Evolutionary conservation across 345 rosid genomes (phyloP).

Genomic region (Lenwebbia sp.): DNA sequence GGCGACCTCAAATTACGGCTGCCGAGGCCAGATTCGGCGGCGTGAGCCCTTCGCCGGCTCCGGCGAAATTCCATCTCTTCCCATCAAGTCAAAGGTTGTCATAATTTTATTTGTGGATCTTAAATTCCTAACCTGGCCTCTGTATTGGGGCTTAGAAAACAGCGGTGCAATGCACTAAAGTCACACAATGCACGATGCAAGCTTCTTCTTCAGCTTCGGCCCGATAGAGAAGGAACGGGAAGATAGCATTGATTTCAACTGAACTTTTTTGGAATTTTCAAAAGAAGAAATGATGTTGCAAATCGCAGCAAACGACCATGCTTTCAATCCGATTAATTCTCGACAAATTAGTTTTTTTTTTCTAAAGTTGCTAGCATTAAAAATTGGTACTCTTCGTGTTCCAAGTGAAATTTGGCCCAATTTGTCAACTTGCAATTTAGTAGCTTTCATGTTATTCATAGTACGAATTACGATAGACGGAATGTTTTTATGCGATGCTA

Average conservation of each 20-base stretch:
- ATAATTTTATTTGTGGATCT: neutral
- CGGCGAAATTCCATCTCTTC: neutral
- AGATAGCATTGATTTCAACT: neutral
- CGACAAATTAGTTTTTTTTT: neutral
- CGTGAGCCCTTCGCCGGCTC: too few relatives aligned
- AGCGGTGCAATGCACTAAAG: neutral
- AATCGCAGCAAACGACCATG: neutral
- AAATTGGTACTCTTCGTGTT: neutral
- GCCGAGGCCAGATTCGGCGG: too few relatives aligned
- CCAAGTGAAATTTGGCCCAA: neutral
- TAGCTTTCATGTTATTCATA: neutral
- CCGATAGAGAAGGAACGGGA: neutral
- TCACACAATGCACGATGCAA: neutral
- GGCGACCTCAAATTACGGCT: too few relatives aligned
- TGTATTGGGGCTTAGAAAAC: neutral
- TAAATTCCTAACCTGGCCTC: neutral
- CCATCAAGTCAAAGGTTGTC: neutral
- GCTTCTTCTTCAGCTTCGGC: neutral
- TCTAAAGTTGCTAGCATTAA: neutral
- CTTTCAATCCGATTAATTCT: too few relatives aligned
- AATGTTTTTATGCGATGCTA: too few relatives aligned
- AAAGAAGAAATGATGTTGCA: neutral
- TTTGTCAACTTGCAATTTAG: neutral
- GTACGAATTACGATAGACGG: neutral
- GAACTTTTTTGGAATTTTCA: neutral